Percentiles rank a stretch among this genome's conserved stretches.
Evolutionary conservation across 495 filamentous ascomycete species (phyloP).

Genomic region (Trypethelium eluteriae): DNA sequence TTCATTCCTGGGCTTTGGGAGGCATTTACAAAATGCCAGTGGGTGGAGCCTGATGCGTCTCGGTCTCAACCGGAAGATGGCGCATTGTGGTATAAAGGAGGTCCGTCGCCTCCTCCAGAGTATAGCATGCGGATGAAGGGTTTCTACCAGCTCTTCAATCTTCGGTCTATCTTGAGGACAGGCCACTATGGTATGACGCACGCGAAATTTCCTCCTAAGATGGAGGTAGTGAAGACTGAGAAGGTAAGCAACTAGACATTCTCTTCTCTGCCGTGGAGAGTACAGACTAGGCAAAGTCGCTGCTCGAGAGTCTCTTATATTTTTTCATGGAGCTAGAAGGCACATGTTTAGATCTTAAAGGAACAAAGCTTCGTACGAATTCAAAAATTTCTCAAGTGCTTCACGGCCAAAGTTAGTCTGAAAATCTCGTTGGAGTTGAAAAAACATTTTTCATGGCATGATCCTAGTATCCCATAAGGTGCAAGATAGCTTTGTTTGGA

Average conservation of each 20-base stretch:
- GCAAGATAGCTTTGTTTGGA: no score
- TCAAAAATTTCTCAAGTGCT: no score
- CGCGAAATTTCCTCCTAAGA: background rate
- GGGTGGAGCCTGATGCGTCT: background rate
- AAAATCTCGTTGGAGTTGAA: no score
- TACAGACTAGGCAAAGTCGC: no score
- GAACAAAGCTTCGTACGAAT: no score
- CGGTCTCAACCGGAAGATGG: background rate
- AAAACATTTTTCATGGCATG: no score
- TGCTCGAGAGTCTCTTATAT: no score
- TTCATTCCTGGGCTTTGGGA: conserved; percentile 5
- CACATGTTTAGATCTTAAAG: no score
- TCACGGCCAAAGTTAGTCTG: no score
- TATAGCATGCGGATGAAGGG: conserved; percentile 4
- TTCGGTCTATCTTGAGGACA: background rate
- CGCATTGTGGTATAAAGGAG: conserved; percentile 1
- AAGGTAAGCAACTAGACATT: background rate
- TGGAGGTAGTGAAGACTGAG: background rate
- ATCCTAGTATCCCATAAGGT: no score
- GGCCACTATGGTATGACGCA: background rate
- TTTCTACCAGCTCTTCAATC: background rate
- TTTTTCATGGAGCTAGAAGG: no score
- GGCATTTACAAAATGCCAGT: conserved; percentile 6
- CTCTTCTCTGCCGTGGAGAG: no score
- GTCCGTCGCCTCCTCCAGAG: conserved; percentile 2